Conservation (phyloP, 2,329 filamentous ascomycete species). For the Pestalotiopsis sp. region DNA sequence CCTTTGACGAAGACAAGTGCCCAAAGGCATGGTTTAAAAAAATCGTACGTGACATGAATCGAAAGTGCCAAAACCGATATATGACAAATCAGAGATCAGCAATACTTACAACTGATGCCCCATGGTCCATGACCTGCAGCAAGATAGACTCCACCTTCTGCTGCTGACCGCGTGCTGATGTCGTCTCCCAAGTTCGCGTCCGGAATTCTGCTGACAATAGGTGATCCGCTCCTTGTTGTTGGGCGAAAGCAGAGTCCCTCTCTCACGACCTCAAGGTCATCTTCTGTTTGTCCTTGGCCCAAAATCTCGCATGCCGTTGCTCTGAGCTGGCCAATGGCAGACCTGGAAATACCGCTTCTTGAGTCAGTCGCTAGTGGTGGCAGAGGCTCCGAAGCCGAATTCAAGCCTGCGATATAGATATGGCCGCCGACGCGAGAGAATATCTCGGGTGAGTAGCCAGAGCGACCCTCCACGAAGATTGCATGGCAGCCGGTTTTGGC, state of each 20-base stretch:
- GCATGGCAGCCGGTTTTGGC: constrained; percentile 60
- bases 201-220: constrained; percentile 60
- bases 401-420: constrained; percentile 74
- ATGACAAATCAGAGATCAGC: neutral
- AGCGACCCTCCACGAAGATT: constrained; percentile 60
- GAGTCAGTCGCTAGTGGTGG: constrained; percentile 55
- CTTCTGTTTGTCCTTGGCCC: constrained; percentile 32
- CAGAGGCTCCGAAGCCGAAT: constrained; percentile 59
- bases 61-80: no score
- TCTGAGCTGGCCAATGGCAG: constrained; percentile 50
- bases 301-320: constrained; percentile 49
- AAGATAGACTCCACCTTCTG: constrained; percentile 66
- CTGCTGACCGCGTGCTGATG: constrained; percentile 38
- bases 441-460: constrained; percentile 66
- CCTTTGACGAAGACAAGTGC: neutral
- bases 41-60: neutral
- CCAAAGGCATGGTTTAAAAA: neutral
- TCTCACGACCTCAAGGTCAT: constrained; percentile 59
- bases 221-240: constrained; percentile 62
- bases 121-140: constrained; percentile 75
- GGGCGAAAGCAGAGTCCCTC: constrained; percentile 74
- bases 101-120: constrained; percentile 57
- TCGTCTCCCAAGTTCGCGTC: constrained; percentile 55
- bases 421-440: constrained; percentile 67
- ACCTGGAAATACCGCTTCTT: constrained; percentile 36